A percentile compares a stretch with the other conserved stretches of the same genome.
Conservation (phyloP, 257 asterid species). For the Ballota nigra region DNA sequence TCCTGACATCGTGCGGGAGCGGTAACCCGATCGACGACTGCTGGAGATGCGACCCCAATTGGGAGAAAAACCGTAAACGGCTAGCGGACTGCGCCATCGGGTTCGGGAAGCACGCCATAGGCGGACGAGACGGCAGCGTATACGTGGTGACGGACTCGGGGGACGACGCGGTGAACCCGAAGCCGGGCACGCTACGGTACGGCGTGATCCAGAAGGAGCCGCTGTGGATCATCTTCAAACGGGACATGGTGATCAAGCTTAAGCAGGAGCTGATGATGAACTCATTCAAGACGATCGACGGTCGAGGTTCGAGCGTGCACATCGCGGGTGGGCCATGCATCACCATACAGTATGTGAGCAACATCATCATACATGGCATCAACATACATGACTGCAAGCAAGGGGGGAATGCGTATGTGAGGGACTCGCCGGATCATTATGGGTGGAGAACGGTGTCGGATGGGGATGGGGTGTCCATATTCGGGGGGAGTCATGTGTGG, state of each 20-base stretch:
- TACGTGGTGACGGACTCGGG: conserved; percentile 70
- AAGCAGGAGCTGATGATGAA: conserved; percentile 80
- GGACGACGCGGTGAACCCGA: conserved; percentile 69
- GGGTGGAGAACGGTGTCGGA: conserved; percentile 78
- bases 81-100: conserved; percentile 88
- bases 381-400: conserved; percentile 80
- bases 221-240: conserved; percentile 64
- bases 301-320: conserved; percentile 77
- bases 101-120: conserved; percentile 79
- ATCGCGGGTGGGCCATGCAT: conserved; percentile 86
- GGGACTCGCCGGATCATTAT: conserved; percentile 81
- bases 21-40: conserved; percentile 95
- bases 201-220: conserved; percentile 82
- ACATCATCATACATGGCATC: conserved; percentile 76
- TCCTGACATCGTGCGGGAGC: conserved; percentile 68
- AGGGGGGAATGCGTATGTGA: conserved; percentile 78
- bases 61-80: conserved; percentile 67
- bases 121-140: conserved; percentile 71
- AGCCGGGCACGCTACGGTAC: conserved; percentile 67
- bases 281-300: conserved; percentile 89
- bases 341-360: conserved; percentile 68
- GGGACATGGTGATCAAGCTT: conserved; percentile 71
- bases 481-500: conserved; percentile 85
- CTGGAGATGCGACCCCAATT: conserved; percentile 87
- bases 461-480: conserved; percentile 81